Percentiles rank a stretch among this genome's conserved stretches.
These are phyloP conservation scores for Colletotrichum kahawae DNA, from an alignment of 2,329 filamentous ascomycete species.

Conservation along the genomic window DNA sequence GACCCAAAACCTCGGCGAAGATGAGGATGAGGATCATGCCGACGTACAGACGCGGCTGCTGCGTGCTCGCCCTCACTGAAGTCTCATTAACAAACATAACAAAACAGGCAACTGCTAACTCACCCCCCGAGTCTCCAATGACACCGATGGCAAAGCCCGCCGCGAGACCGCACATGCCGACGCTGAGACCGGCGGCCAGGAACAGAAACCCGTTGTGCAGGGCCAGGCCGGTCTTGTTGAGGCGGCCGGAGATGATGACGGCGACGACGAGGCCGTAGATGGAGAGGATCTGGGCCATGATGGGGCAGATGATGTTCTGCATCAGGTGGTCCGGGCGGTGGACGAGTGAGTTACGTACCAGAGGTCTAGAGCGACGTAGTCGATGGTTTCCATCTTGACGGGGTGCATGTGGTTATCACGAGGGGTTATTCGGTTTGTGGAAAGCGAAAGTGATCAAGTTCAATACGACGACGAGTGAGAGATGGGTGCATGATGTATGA, in stretches of 20 bases:
- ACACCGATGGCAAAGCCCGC: conserved; percentile 53
- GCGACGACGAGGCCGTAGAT: conserved; percentile 51
- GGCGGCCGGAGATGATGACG: conserved; percentile 47
- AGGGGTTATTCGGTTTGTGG: background rate
- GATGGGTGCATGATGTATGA: background rate
- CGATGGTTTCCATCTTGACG: conserved; percentile 31
- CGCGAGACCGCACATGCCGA: conserved; percentile 49
- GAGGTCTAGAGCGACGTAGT: conserved; percentile 36
- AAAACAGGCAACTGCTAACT: conserved; percentile 16
- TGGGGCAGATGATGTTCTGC: conserved; percentile 49
- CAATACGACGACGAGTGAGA: background rate
- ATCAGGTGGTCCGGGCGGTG: conserved; percentile 43
- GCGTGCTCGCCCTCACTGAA: conserved; percentile 48
- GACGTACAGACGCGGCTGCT: conserved; percentile 50
- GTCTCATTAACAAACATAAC: background rate
- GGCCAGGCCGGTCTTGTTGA: conserved; percentile 43
- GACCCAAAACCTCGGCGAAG: conserved; percentile 49
- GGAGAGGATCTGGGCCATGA: conserved; percentile 54
- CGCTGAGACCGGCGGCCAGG: conserved; percentile 47
- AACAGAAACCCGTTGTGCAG: conserved; percentile 48
- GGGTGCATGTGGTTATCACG: background rate
- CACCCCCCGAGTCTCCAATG: conserved; percentile 50
- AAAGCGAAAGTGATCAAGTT: background rate
- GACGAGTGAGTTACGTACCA: conserved; percentile 32
- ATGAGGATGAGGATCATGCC: conserved; percentile 55